A percentile compares a stretch with the other conserved stretches of the same genome.
Conservation (phyloP, 1,139 yeast genomes). For the Pichia sp. region DNA sequence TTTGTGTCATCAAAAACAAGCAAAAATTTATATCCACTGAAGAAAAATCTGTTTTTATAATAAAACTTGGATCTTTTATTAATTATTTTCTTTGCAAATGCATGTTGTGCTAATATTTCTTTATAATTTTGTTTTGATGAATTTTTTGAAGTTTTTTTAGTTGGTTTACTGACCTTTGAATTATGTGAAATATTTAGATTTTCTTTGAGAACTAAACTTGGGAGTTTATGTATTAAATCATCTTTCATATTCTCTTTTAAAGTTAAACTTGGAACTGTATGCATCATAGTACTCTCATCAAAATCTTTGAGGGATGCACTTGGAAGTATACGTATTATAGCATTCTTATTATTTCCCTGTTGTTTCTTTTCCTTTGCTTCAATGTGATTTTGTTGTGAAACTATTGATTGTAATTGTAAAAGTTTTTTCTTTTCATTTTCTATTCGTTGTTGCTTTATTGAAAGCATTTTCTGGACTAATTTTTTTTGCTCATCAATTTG, state of each 20-base stretch:
- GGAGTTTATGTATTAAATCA: no score
- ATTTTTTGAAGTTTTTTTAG: neutral
- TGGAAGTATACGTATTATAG: neutral
- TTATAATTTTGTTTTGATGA: neutral
- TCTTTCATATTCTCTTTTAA: no score
- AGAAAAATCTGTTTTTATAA: constrained; percentile 35
- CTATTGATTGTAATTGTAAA: constrained; percentile 4
- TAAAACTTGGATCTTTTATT: constrained; percentile 30
- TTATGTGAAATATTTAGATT: neutral
- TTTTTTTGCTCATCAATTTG: constrained; percentile 16
- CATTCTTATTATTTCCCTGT: neutral
- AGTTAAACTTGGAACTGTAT: no score
- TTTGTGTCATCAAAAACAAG: constrained; percentile 20
- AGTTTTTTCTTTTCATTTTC: constrained; percentile 12
- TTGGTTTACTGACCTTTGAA: neutral
- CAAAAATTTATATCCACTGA: constrained; percentile 31
- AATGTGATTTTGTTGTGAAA: neutral
- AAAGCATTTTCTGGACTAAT: constrained; percentile 5
- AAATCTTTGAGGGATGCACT: neutral
- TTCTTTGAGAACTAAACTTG: neutral
- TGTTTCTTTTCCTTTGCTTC: constrained; percentile 8
- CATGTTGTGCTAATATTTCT: no score
- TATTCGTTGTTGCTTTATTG: constrained; percentile 4
- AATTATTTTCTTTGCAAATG: constrained; percentile 21
- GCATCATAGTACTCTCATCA: no score